Evolutionary conservation across 768 basidiomycete species (phyloP).

Genomic region (Paxillus ammoniavirescens): DNA sequence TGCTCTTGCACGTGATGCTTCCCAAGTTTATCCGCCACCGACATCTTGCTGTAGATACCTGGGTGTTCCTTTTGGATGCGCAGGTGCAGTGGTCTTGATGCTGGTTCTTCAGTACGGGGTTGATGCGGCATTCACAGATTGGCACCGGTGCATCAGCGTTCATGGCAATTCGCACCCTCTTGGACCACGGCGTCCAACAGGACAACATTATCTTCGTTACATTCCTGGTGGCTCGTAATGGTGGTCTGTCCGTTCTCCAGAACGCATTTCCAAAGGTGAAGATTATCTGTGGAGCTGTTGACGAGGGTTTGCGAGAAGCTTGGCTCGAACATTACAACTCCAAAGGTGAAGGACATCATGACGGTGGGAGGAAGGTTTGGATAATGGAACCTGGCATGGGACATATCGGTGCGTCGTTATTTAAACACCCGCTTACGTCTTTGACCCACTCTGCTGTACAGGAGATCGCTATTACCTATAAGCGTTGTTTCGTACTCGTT

Average conservation of each 20-base stretch:
- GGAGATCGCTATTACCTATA: constrained; percentile 44
- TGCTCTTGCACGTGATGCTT: constrained; percentile 79
- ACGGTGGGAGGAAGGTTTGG: constrained; percentile 69
- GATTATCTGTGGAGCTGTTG: constrained; percentile 83
- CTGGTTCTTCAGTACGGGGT: background rate
- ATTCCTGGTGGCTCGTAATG: constrained; percentile 81
- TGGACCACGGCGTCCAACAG: constrained; percentile 89
- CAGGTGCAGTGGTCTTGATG: constrained; percentile 49
- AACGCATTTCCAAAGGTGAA: constrained; percentile 83
- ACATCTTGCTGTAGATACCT: constrained; percentile 61
- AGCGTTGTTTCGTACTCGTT: background rate
- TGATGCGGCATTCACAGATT: constrained; percentile 50
- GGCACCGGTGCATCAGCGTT: constrained; percentile 91
- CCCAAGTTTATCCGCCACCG: constrained; percentile 70
- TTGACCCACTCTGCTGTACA: constrained; percentile 10
- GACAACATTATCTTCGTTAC: constrained; percentile 87
- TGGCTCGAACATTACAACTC: constrained; percentile 62
- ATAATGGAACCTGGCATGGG: constrained; percentile 87
- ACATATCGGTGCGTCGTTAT: constrained; percentile 62
- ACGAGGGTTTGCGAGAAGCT: constrained; percentile 71
- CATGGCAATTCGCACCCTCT: constrained; percentile 91
- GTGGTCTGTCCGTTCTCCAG: constrained; percentile 74
- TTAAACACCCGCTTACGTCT: background rate
- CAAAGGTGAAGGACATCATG: constrained; percentile 38
- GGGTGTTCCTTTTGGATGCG: constrained; percentile 88